phyloP scores from a whole-genome alignment of 495 filamentous ascomycete species.

The Lasiosphaeriaceae sp. region DNA sequence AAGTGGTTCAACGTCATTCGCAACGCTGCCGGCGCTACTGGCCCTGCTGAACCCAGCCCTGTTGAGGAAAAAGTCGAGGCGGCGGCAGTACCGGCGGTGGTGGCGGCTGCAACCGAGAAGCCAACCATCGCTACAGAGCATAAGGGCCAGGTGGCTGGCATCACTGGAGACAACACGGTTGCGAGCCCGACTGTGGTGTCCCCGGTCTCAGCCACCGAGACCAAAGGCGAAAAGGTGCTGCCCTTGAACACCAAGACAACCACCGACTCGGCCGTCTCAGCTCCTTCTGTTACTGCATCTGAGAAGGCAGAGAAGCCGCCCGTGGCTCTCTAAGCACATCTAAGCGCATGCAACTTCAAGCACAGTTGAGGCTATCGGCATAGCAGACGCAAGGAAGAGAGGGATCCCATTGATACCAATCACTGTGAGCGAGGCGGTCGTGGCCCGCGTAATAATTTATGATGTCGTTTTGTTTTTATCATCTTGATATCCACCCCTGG shows the following conservation, averaged over 20 bases:
- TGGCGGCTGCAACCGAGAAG: constrained; percentile 11
- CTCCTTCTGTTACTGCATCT: constrained; percentile 3
- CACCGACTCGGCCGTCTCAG: background rate
- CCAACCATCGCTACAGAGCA: background rate
- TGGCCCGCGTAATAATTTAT: too few relatives aligned
- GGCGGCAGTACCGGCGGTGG: constrained; percentile 1
- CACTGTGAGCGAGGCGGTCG: too few relatives aligned
- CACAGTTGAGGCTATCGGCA: too few relatives aligned
- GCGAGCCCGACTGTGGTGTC: constrained; percentile 32
- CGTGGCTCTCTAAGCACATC: background rate
- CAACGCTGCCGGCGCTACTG: constrained; percentile 38
- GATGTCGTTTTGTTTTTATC: too few relatives aligned
- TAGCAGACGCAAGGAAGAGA: too few relatives aligned
- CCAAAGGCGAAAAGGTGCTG: background rate
- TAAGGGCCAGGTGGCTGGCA: constrained; percentile 7
- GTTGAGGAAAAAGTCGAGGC: constrained; percentile 17
- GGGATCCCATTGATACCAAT: too few relatives aligned
- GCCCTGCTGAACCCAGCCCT: constrained; percentile 19
- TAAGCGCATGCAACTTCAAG: too few relatives aligned
- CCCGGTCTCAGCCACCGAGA: constrained; percentile 12
- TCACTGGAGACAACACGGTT: constrained; percentile 33
- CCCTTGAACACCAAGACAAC: background rate
- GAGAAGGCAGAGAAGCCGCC: constrained; percentile 19
- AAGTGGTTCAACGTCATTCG: constrained; percentile 77
- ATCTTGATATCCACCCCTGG: too few relatives aligned